Evolutionary conservation across 441 rosid species (phyloP).

Genomic region (Codiaeum variegatum): DNA sequence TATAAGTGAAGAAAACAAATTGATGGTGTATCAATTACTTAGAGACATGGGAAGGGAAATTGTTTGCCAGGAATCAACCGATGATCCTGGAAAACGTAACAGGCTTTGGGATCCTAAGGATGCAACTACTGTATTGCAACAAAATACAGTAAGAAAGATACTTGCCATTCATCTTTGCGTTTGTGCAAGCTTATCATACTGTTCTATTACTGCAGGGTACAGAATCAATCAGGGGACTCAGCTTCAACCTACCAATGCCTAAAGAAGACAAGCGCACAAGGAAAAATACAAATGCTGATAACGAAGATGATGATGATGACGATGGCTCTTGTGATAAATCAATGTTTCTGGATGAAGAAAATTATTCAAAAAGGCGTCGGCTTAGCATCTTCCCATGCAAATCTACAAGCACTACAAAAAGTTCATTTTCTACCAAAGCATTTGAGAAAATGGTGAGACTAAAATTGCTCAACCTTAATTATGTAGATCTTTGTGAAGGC

Average conservation of each 20-base stretch:
- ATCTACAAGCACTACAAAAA: not conserved
- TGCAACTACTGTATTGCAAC: constrained; percentile 14
- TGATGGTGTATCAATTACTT: constrained; percentile 33
- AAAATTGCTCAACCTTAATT: constrained; percentile 25
- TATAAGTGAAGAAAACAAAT: constrained; percentile 17
- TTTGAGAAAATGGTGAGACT: constrained; percentile 30
- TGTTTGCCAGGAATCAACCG: constrained; percentile 34
- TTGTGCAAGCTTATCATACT: not conserved
- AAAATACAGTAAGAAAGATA: constrained; percentile 24
- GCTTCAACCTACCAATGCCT: constrained; percentile 3
- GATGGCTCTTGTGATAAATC: not conserved
- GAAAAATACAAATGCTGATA: not conserved
- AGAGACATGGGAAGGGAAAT: constrained; percentile 53
- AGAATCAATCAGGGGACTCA: constrained; percentile 20
- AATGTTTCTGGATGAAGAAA: not conserved
- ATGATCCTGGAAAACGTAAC: constrained; percentile 40
- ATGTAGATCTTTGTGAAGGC: constrained; percentile 17
- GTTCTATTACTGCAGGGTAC: constrained; percentile 15
- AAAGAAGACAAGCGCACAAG: not conserved
- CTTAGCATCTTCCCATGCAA: constrained; percentile 12
- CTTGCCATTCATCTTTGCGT: not conserved
- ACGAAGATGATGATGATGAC: not conserved
- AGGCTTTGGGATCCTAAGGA: constrained; percentile 39
- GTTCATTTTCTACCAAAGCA: constrained; percentile 17
- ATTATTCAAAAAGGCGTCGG: constrained; percentile 6